Conservation (phyloP, 1,284 basidiomycete species). For the Fomitopsis pinicola region DNA sequence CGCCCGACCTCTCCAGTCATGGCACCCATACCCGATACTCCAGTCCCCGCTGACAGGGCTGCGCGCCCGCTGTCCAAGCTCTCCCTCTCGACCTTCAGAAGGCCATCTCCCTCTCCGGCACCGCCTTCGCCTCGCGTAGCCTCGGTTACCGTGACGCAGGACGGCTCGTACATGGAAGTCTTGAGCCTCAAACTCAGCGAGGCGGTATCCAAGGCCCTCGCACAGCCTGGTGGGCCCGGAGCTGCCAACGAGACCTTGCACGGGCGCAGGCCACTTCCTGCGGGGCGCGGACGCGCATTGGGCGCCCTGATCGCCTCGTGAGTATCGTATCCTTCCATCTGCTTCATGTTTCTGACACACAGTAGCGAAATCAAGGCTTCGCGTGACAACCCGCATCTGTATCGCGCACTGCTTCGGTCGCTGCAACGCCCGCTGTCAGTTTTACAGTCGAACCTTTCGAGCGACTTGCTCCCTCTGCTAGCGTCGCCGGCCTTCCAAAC, state of each 20-base stretch:
- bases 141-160: constrained; percentile 55
- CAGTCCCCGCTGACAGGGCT: constrained; percentile 36
- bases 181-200: constrained; percentile 74
- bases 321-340: constrained; percentile 25
- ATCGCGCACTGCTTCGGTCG: constrained; percentile 65
- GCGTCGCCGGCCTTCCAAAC: constrained; percentile 58
- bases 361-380: constrained; percentile 66
- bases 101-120: constrained; percentile 32
- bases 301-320: constrained; percentile 67
- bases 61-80: constrained; percentile 52
- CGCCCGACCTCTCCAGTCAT: constrained; percentile 59
- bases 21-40: constrained; percentile 34
- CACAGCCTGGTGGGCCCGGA: constrained; percentile 54
- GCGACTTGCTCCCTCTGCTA: constrained; percentile 58
- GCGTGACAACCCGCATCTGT: constrained; percentile 56
- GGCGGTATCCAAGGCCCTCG: constrained; percentile 71
- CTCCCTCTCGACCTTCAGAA: constrained; percentile 52
- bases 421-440: constrained; percentile 75
- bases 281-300: constrained; percentile 60
- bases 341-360: constrained; percentile 13
- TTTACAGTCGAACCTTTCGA: constrained; percentile 63
- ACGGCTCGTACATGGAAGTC: constrained; percentile 73
- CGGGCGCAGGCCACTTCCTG: constrained; percentile 65
- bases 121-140: constrained; percentile 30
- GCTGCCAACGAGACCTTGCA: constrained; percentile 45